Evolutionary conservation across 352 stramenopile genomes (phyloP), one percentile per base, ranked within the genome.

Genomic region (Phytophthora europaea): DNA sequence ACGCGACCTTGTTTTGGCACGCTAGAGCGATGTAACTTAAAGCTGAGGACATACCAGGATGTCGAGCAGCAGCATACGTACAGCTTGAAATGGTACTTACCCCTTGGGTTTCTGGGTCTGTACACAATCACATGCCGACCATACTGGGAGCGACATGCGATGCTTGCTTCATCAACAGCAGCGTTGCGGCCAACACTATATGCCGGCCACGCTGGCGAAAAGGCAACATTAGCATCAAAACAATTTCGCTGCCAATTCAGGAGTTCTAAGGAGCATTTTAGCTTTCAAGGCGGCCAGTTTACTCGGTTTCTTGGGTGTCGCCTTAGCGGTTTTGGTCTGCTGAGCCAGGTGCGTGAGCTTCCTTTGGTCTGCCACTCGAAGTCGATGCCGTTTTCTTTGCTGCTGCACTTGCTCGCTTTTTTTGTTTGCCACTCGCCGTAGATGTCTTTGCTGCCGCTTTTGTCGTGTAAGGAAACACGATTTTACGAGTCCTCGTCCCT

Each of bases 41-140:
- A 64, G 26, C 23, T 33, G 2, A 64, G 28, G 13, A 64, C 43
- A 10, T 54, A 4, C 57, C 57, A 55, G 4, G 57, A 28, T 13
- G 38, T 45, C 9, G 40, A 64, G 12, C 57, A 64, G 9, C 22
- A 64, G 26, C 57, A 64, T 1, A 20, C 28, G n/a, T 64, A 64
- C 8, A 64, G 2, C 26, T 64, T 64, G 57, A 64, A 64, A 15
- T 64, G 57, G 15, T 55, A 64, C 23, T 64, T 64, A 1, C 57
- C 57, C 3, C 43, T 64, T 4, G 33, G 33, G 3, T 38, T 38
- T 13, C 33, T 10, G 10, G 33, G 33, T 6, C 18, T 43, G 16
- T 43, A 16, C 16, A 43, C 36, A 43, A 43, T 43, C 12, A 43
- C 16, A 15, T 43, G 12, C 36, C 36, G 13, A 18, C 12, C 12